Evolutionary conservation across 2,329 filamentous ascomycete species (phyloP), one percentile per base, ranked within the genome.

Genomic region (Zasmidium cellare): DNA sequence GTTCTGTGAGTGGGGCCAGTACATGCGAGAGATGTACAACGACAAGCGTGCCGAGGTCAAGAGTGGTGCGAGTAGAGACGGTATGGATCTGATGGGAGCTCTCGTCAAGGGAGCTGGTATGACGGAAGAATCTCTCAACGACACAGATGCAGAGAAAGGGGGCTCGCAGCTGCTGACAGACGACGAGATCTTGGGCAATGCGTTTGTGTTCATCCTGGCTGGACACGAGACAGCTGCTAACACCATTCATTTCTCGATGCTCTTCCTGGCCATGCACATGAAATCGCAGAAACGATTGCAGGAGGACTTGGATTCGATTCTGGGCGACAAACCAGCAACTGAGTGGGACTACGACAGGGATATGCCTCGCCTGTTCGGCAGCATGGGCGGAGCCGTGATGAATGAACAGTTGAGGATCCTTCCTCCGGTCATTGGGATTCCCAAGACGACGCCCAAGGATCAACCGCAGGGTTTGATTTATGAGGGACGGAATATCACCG

Each of bases 171-270:
- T 73, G 18, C 72, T 88, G n/a, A 79, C 75, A 3, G 83, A 86
- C 61, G 79, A 80, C 3, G 88, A 92, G 55, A 87, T 92, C 58
- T 76, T 89, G 24, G 88, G 88, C 51, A 92, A 92, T 68, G 85
- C 88, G 20, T 83, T 83, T 58, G 78, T 82, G 50, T 75, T 84
- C 59, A 81, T 83, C 59, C 79, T 92, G 1, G 90, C 90, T 0
- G 90, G 90, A 12, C 89, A 94, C 73, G 90, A 94, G 73, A 92
- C 90, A 1, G 89, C 89, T 1, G 89, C 89, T 49, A 91, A 90
- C 72, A 82, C 84, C 3, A 78, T 92, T 41, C 87, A 92, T 74
- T 92, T 90, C 70, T 80, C 85, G 1, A 74, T 92, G 3, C 70
- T 91, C 35, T 81, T 85, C 65, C 81, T 93, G 5, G 90, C 89